phyloP scores from a whole-genome alignment of 257 asterid genomes.

The Plantago elongata region DNA sequence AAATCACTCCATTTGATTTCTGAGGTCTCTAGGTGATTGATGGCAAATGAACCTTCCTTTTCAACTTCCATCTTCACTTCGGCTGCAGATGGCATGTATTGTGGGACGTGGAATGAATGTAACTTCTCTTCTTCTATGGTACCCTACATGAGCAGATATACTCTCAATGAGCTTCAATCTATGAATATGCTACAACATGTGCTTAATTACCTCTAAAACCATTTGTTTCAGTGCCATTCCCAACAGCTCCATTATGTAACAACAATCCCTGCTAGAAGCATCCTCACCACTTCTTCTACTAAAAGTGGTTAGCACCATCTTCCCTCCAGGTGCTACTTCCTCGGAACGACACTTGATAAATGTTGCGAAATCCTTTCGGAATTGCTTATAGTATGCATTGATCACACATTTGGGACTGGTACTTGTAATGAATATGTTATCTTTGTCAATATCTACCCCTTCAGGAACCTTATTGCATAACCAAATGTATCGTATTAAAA shows the following conservation, averaged over 20 bases:
- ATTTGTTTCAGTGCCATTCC: conserved; percentile 41
- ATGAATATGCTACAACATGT: too few relatives aligned
- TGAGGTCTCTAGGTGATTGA: conserved; percentile 36
- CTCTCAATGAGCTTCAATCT: too few relatives aligned
- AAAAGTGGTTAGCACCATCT: conserved; percentile 27
- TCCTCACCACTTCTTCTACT: conserved; percentile 48
- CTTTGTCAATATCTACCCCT: too few relatives aligned
- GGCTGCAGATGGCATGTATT: conserved; percentile 47
- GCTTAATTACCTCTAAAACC: conserved; percentile 40
- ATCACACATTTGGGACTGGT: conserved; percentile 41
- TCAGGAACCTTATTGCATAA: too few relatives aligned
- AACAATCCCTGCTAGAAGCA: conserved; percentile 45
- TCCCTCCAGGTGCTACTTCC: too few relatives aligned
- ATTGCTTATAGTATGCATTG: conserved; percentile 52
- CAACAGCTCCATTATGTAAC: conserved; percentile 60
- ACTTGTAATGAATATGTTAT: conserved; percentile 23
- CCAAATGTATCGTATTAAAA: too few relatives aligned
- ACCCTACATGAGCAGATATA: conserved; percentile 28
- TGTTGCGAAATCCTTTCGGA: conserved; percentile 36
- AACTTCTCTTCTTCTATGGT: conserved; percentile 42
- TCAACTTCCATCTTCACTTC: conserved; percentile 40
- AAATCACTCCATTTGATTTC: conserved; percentile 46
- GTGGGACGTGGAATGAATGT: conserved; percentile 53
- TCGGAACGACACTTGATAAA: too few relatives aligned
- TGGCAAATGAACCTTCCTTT: conserved; percentile 48